Evolutionary conservation across 768 basidiomycete genomes (phyloP).

Genomic region (Scleroderma citrinum): DNA sequence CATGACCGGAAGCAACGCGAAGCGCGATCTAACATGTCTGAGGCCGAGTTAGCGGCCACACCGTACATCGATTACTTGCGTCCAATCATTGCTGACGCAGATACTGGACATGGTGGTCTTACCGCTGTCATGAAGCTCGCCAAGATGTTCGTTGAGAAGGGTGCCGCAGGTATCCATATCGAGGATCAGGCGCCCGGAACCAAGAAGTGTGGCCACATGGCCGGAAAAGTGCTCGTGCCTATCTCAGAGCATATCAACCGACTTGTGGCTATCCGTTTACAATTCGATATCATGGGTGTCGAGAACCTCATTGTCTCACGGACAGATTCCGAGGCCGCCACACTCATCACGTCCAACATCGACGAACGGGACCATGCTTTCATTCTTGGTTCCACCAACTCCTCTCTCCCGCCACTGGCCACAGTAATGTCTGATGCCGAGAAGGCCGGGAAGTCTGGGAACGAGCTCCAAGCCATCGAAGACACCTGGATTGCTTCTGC

Average conservation of each 20-base stretch:
- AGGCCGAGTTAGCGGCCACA: constrained; percentile 63
- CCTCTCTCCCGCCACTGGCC: constrained; percentile 63
- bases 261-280: constrained; percentile 92
- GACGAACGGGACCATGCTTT: constrained; percentile 97
- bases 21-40: constrained; percentile 62
- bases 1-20: constrained; percentile 97
- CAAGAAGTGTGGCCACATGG: constrained; percentile 95
- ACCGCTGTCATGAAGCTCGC: constrained; percentile 99
- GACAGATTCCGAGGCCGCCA: constrained; percentile 97
- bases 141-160: constrained; percentile 98
- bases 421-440: constrained; percentile 82
- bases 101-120: constrained; percentile 95
- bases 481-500: constrained; percentile 82
- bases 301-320: constrained; percentile 90
- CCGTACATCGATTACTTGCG: constrained; percentile 85
- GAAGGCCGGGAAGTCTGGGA: constrained; percentile 68
- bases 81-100: constrained; percentile 93
- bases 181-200: constrained; percentile 98
- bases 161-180: constrained; percentile 95
- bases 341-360: constrained; percentile 93
- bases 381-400: constrained; percentile 88
- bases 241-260: constrained; percentile 98
- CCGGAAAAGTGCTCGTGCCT: constrained; percentile 93
- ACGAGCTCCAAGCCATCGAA: constrained; percentile 80
- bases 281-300: constrained; percentile 98